Evolutionary conservation across 768 basidiomycete species (phyloP).

Genomic region (Postia placenta): DNA sequence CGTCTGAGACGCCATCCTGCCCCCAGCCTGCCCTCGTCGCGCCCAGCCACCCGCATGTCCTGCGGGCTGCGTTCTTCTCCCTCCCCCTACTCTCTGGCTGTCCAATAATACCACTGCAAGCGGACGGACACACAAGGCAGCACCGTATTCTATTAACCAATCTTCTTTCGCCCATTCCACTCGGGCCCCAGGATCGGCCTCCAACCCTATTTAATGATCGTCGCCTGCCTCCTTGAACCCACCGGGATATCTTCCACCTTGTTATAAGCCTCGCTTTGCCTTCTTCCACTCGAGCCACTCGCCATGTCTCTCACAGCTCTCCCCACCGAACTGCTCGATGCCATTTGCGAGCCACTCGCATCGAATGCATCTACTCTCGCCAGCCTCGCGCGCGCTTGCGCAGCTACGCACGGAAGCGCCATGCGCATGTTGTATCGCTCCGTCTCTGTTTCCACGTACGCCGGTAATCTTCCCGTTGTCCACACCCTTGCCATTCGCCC

Average conservation of each 20-base stretch:
- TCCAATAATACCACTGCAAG: neutral
- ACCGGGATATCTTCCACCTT: neutral
- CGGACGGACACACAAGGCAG: neutral
- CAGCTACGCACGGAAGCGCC: conserved; percentile 41
- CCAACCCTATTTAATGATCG: conserved; percentile 5
- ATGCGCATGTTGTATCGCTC: conserved; percentile 60
- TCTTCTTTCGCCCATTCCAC: conserved; percentile 1
- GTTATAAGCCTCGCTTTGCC: conserved; percentile 4
- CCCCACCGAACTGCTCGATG: conserved; percentile 59
- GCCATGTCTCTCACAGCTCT: conserved; percentile 43
- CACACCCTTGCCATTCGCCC: conserved; percentile 51
- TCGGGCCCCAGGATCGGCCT: conserved; percentile 1
- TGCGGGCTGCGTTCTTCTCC: neutral
- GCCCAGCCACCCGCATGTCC: neutral
- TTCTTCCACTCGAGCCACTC: conserved; percentile 6
- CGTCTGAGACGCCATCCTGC: neutral
- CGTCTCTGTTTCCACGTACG: conserved; percentile 38
- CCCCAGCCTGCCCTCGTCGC: conserved; percentile 1
- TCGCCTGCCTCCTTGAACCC: conserved; percentile 1
- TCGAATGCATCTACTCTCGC: conserved; percentile 31
- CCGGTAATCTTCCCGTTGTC: conserved; percentile 43
- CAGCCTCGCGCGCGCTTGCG: conserved; percentile 39
- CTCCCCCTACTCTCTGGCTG: neutral
- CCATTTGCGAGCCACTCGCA: conserved; percentile 35
- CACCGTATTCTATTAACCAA: neutral